Evolutionary conservation across 805 yeast species (phyloP).

Genomic region (Monosporozyma siamensis): DNA sequence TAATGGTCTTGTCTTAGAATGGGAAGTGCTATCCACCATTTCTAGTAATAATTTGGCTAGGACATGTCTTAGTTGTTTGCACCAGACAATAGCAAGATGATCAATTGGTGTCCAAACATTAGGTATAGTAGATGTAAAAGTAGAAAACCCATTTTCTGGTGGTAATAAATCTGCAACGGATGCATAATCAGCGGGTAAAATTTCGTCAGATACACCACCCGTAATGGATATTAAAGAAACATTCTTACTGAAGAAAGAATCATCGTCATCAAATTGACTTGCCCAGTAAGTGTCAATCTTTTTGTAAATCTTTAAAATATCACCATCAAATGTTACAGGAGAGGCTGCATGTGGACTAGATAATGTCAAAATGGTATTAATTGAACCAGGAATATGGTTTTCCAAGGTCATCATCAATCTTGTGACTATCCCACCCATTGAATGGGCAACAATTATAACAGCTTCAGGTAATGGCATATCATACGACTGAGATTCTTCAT

Average conservation of each 20-base stretch:
- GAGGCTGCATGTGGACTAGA: constrained; percentile 90
- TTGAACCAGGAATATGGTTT: constrained; percentile 60
- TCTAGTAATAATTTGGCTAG: constrained; percentile 53
- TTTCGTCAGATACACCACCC: constrained; percentile 73
- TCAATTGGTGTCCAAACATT: constrained; percentile 90
- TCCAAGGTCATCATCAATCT: constrained; percentile 74
- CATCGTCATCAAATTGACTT: constrained; percentile 37
- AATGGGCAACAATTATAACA: constrained; percentile 77
- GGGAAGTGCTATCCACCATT: constrained; percentile 41
- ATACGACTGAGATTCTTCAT: constrained; percentile 29
- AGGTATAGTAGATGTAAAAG: constrained; percentile 78
- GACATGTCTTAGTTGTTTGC: constrained; percentile 69
- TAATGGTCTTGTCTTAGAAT: constrained; percentile 44
- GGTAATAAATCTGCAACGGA: constrained; percentile 66
- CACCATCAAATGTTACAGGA: constrained; percentile 90
- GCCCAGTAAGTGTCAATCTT: constrained; percentile 76
- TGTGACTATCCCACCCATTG: constrained; percentile 97
- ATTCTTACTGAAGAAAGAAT: constrained; percentile 29
- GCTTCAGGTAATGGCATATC: constrained; percentile 42
- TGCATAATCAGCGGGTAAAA: constrained; percentile 87
- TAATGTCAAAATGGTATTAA: constrained; percentile 75
- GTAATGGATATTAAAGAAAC: constrained; percentile 76
- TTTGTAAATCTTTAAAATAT: constrained; percentile 63
- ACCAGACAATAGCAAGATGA: constrained; percentile 94
- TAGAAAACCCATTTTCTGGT: constrained; percentile 65